Evolutionary conservation across 2,329 filamentous ascomycete genomes (phyloP).

Genomic region (Fusarium dlaminii): DNA sequence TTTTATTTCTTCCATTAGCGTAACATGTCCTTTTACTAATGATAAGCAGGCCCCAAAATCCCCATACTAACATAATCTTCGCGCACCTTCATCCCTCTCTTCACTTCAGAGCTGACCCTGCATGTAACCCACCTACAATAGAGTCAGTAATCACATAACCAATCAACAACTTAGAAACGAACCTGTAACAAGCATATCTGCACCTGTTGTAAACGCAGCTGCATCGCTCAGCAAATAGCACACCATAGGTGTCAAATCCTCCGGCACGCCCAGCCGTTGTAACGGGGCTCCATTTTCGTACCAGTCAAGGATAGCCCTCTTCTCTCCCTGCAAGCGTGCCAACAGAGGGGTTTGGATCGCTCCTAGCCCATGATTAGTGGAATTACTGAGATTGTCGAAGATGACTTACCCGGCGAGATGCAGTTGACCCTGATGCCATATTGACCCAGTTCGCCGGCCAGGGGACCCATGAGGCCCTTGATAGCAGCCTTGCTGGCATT

Average conservation of each 20-base stretch:
- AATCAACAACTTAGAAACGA: accelerated
- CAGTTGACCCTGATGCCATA: slow-evolving; percentile 1
- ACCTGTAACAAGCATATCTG: neutral
- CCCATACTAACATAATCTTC: neutral
- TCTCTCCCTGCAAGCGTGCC: neutral
- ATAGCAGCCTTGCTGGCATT: neutral
- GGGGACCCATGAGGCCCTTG: neutral
- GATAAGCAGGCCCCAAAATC: accelerated
- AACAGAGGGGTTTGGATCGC: neutral
- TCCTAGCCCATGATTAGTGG: neutral
- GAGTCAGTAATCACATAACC: neutral
- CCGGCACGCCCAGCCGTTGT: neutral
- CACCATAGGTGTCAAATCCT: neutral
- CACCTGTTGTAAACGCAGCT: neutral
- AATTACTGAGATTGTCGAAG: neutral
- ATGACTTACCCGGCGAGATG: neutral
- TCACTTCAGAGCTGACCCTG: neutral
- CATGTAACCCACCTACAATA: neutral
- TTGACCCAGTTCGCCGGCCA: neutral
- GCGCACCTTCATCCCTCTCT: neutral
- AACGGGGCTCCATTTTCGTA: neutral
- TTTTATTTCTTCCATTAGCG: too few relatives aligned
- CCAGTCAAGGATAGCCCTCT: neutral
- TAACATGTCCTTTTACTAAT: too few relatives aligned
- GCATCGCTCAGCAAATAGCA: neutral